Evolutionary conservation across 768 basidiomycete species (phyloP), one percentile per base, ranked within the genome.

Genomic region (Lyophyllum shimeji): DNA sequence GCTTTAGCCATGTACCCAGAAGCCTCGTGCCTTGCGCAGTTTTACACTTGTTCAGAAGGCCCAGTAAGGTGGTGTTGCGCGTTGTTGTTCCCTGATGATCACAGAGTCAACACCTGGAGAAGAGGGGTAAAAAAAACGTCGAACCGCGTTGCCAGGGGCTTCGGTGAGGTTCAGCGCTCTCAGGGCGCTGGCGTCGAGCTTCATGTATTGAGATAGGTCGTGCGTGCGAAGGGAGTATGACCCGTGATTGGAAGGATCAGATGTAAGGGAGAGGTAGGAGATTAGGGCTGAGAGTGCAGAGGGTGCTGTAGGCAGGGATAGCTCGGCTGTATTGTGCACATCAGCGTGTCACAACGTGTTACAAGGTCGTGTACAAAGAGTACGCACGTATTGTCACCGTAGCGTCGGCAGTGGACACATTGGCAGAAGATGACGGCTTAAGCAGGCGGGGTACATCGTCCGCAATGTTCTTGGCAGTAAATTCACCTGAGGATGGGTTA

Each of bases 131-230:
- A 21, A 46, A 3, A 67, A 71, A 49, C 11, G n/a, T 58, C 53
- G 15, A 63, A 84, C 80, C 65, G 68, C 66, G 64, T 85, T 84
- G 21, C 83, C 83, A 1, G 85, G 82, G 23, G 82, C 76, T 52
- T 95, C 93, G 24, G 90, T 83, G 15, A 98, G 74, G 64, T 93
- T 93, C 23, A 99, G 74, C 0, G 97, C 97, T 49, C 89, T 82
- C 17, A 98, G 75, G 0, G 97, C 96, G 59, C 94, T 96, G 1
- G 97, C 93, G 67, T 99, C 97, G 8, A 98, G 82, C 55, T 87
- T 88, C 95, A 99, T 97, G 71, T 89, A 98, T 66, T 92, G 95
- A 1, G 90, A 84, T 0, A 99, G 77, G 67, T 98, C 95, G 66
- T 99, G 95, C 0, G 89, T 90, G 37, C 81, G 82, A 12, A 99